These are phyloP conservation scores for Trichoderma erinaceum DNA, from an alignment of 495 filamentous ascomycete species.

Conservation along the genomic window DNA sequence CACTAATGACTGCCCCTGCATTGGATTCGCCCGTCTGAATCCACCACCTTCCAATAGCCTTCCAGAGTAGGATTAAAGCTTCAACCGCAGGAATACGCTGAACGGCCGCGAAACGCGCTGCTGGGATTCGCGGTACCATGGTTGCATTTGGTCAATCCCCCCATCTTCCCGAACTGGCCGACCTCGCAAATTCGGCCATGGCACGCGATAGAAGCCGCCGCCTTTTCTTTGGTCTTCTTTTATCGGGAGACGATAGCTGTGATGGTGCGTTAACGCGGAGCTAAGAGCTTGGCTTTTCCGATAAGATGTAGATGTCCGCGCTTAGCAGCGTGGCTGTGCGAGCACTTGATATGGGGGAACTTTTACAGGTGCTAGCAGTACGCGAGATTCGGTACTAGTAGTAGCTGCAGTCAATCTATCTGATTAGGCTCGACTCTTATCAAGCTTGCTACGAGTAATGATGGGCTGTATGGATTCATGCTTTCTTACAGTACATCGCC, in stretches of 20 bases:
- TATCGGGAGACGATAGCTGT: not conserved
- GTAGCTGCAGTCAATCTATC: no score
- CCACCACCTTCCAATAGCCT: not conserved
- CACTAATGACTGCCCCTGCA: not conserved
- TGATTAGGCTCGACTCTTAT: no score
- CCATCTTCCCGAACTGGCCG: not conserved
- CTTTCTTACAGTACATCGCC: no score
- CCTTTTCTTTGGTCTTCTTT: no score
- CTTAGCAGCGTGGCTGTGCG: not conserved
- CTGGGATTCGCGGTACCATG: not conserved
- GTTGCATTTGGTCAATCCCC: conserved; percentile 4
- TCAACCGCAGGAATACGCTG: not conserved
- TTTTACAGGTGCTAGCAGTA: no score
- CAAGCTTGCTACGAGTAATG: no score
- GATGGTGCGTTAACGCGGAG: not conserved
- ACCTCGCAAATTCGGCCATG: not conserved
- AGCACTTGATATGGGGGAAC: not conserved
- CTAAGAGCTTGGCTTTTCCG: conserved; percentile 5
- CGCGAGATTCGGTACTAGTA: no score
- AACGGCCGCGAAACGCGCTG: not conserved
- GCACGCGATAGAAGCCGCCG: no score
- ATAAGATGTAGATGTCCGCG: conserved; percentile 8
- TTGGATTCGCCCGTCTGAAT: not conserved
- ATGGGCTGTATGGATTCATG: no score
- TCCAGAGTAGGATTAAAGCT: no score